Evolutionary conservation across 169 alveolate genomes (phyloP).

Genomic region (Plasmodium cynomolgi): DNA sequence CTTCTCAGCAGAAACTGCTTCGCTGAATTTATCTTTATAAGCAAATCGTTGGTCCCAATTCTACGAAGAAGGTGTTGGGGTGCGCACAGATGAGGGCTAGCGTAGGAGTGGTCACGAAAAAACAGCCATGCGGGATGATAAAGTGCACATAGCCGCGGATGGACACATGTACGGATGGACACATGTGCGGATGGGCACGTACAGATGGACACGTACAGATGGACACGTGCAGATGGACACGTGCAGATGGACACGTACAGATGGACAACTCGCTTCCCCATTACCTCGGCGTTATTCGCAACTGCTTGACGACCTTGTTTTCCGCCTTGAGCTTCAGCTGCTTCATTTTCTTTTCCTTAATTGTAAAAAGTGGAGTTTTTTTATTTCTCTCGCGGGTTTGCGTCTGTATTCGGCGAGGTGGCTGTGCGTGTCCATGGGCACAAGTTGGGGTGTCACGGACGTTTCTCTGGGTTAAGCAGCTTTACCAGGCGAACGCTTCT

Average conservation of each 20-base stretch:
- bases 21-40: slow-evolving; percentile 66
- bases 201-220: neutral
- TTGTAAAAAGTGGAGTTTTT: neutral
- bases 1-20: slow-evolving; percentile 56
- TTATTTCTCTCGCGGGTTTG: neutral
- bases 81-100: neutral
- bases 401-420: neutral
- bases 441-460: neutral
- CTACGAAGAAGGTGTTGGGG: slow-evolving; percentile 1
- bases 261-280: neutral
- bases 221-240: neutral
- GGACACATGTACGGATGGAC: neutral
- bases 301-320: slow-evolving; percentile 59
- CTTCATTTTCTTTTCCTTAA: slow-evolving; percentile 73
- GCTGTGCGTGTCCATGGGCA: neutral
- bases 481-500: neutral
- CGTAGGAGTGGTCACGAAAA: neutral
- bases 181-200: neutral
- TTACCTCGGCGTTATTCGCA: slow-evolving; percentile 69
- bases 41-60: slow-evolving; percentile 55
- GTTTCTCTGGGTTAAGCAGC: neutral
- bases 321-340: slow-evolving; percentile 46
- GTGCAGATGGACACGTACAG: neutral
- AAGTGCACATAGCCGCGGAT: neutral
- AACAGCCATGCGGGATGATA: neutral